Evolutionary conservation across 768 basidiomycete species (phyloP).

Genomic region (Mycena olivaceomarginata): DNA sequence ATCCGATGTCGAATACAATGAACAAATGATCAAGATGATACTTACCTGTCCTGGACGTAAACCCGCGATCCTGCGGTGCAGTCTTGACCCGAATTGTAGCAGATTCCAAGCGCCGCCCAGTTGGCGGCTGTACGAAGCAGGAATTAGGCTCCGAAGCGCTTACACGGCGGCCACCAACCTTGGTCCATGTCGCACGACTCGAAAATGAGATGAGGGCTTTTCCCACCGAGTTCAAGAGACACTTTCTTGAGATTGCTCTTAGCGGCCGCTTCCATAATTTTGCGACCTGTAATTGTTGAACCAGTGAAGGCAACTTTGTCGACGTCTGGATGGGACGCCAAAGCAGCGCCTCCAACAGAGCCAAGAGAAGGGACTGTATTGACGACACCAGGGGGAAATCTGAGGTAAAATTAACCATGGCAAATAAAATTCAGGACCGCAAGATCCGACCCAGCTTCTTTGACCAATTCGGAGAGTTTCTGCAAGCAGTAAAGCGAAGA

Average conservation of each 20-base stretch:
- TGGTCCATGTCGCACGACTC: slow-evolving; percentile 94
- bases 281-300: slow-evolving; percentile 91
- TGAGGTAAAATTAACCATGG: slow-evolving; percentile 52
- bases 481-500: slow-evolving; percentile 49
- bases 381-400: slow-evolving; percentile 93
- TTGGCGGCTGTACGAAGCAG: slow-evolving; percentile 74
- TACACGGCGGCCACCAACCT: slow-evolving; percentile 64
- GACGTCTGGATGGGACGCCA: slow-evolving; percentile 88
- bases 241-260: slow-evolving; percentile 97
- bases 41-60: slow-evolving; percentile 84
- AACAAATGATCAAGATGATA: neutral
- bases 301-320: slow-evolving; percentile 91
- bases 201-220: slow-evolving; percentile 93
- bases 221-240: slow-evolving; percentile 95
- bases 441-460: slow-evolving; percentile 84
- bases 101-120: slow-evolving; percentile 91
- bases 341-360: slow-evolving; percentile 87
- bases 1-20: neutral
- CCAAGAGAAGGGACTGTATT: slow-evolving; percentile 93
- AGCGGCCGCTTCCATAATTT: slow-evolving; percentile 94
- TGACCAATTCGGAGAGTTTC: slow-evolving; percentile 90
- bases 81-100: slow-evolving; percentile 94
- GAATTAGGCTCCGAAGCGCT: neutral
- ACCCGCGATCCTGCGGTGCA: slow-evolving; percentile 95
- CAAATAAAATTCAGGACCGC: slow-evolving; percentile 18